Conservation (phyloP, 2,329 filamentous ascomycete genomes). For the Hypocreales sp. region DNA sequence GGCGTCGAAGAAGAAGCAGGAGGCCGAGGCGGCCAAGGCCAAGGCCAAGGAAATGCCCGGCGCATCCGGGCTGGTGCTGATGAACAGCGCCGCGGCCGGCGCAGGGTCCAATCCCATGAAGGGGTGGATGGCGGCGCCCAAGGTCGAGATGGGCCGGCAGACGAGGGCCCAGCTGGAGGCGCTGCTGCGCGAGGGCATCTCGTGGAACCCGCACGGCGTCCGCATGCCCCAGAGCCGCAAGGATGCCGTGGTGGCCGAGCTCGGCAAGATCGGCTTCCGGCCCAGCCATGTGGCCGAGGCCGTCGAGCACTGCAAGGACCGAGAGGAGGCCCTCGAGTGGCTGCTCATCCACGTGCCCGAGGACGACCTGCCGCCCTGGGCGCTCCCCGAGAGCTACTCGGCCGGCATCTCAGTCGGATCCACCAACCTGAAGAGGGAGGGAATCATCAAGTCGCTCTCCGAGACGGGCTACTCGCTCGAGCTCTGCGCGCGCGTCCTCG, state of each 20-base stretch:
- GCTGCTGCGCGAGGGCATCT: slow-evolving; percentile 58
- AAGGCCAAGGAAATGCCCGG: slow-evolving; percentile 51
- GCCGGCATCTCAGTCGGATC: slow-evolving; percentile 79
- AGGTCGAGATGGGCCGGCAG: slow-evolving; percentile 81
- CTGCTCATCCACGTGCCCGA: slow-evolving; percentile 92
- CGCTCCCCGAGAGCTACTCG: slow-evolving; percentile 78
- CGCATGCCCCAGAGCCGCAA: slow-evolving; percentile 44
- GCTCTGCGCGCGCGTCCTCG: slow-evolving; percentile 64
- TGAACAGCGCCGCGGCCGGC: slow-evolving; percentile 27
- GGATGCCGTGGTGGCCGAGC: slow-evolving; percentile 50
- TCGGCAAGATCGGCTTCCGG: slow-evolving; percentile 73
- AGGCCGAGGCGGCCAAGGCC: slow-evolving; percentile 50
- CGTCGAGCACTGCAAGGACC: slow-evolving; percentile 71
- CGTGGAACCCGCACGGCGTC: slow-evolving; percentile 76
- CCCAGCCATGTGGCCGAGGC: slow-evolving; percentile 81
- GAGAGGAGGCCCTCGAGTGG: slow-evolving; percentile 91
- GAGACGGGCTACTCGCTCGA: slow-evolving; percentile 75
- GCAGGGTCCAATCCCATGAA: slow-evolving; percentile 38
- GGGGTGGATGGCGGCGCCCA: slow-evolving; percentile 72
- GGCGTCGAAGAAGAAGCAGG: slow-evolving; percentile 65
- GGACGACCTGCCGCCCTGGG: slow-evolving; percentile 88
- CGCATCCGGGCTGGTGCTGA: slow-evolving; percentile 37
- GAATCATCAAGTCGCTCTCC: slow-evolving; percentile 65
- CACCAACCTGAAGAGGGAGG: slow-evolving; percentile 66
- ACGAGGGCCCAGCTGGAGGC: slow-evolving; percentile 67